Conservation (phyloP, 2,329 filamentous ascomycete species). For the Pestalotiopsis sp. region DNA sequence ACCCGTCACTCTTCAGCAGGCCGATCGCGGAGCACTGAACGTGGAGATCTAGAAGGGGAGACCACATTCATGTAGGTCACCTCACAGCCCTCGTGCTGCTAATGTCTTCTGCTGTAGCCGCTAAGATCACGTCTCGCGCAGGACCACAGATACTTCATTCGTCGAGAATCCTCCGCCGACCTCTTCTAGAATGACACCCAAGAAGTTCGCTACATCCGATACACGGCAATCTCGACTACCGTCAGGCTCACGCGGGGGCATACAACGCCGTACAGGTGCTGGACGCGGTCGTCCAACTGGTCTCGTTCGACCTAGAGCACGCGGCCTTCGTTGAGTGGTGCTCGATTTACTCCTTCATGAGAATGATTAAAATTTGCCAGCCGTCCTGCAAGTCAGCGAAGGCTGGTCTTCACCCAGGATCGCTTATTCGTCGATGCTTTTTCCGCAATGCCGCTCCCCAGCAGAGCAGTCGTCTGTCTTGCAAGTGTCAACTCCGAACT, state of each 20-base stretch:
- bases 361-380: not conserved
- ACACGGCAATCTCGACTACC: slow-evolving; percentile 51
- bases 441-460: not conserved
- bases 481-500: not conserved
- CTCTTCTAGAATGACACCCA: slow-evolving; percentile 52
- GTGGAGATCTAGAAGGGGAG: slow-evolving; percentile 58
- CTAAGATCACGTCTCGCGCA: slow-evolving; percentile 34
- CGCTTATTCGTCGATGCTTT: not conserved
- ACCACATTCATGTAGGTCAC: slow-evolving; percentile 78
- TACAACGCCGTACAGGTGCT: slow-evolving; percentile 36
- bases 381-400: not conserved
- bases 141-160: slow-evolving; percentile 90
- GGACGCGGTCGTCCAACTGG: slow-evolving; percentile 48
- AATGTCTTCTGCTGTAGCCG: not conserved
- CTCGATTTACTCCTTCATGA: not conserved
- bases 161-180: slow-evolving; percentile 81
- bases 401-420: not conserved
- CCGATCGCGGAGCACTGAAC: slow-evolving; percentile 31
- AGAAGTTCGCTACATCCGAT: slow-evolving; percentile 45
- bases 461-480: not conserved
- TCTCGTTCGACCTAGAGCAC: slow-evolving; percentile 47
- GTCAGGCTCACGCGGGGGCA: slow-evolving; percentile 43
- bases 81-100: not conserved
- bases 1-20: slow-evolving; percentile 12
- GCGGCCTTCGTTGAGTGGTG: slow-evolving; percentile 44